Conservation (phyloP, 306 rosid species). For the Trifolium fragiferum region DNA sequence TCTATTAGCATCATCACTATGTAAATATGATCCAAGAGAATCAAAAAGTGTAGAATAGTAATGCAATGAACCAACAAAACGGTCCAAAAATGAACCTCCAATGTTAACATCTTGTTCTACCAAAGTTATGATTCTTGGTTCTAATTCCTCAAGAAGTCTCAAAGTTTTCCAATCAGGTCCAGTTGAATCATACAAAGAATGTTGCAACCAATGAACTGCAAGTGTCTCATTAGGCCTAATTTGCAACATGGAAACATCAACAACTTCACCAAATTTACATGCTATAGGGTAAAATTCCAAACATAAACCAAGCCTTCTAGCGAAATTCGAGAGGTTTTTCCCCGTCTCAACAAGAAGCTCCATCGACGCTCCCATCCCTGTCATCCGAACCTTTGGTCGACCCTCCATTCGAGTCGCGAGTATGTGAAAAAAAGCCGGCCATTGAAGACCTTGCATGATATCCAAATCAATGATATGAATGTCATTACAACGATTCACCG, state of each 20-base stretch:
- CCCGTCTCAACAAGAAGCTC: constrained; percentile 76
- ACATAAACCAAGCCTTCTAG: constrained; percentile 67
- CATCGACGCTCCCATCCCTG: constrained; percentile 69
- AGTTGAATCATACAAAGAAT: constrained; percentile 68
- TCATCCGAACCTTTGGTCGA: constrained; percentile 63
- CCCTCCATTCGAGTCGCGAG: constrained; percentile 74
- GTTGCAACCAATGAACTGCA: constrained; percentile 86
- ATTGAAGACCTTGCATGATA: constrained; percentile 91
- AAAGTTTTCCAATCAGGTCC: constrained; percentile 82
- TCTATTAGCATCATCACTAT: constrained; percentile 61
- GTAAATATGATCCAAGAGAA: constrained; percentile 67
- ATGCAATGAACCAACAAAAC: constrained; percentile 83
- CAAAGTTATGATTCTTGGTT: constrained; percentile 76
- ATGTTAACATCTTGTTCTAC: constrained; percentile 77
- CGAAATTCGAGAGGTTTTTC: constrained; percentile 63
- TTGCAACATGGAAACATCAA: constrained; percentile 57
- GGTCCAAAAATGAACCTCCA: constrained; percentile 80
- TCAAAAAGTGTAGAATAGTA: constrained; percentile 89
- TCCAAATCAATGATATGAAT: constrained; percentile 85
- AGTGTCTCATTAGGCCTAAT: constrained; percentile 56
- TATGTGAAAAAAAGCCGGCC: constrained; percentile 89
- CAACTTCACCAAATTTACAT: constrained; percentile 57
- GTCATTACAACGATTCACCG: constrained; percentile 53
- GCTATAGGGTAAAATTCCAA: constrained; percentile 70
- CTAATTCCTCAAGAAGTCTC: constrained; percentile 55